These are phyloP conservation scores for Pseudomicrostroma phylloplanum DNA, from an alignment of 1,284 basidiomycete genomes.

Conservation along the genomic window DNA sequence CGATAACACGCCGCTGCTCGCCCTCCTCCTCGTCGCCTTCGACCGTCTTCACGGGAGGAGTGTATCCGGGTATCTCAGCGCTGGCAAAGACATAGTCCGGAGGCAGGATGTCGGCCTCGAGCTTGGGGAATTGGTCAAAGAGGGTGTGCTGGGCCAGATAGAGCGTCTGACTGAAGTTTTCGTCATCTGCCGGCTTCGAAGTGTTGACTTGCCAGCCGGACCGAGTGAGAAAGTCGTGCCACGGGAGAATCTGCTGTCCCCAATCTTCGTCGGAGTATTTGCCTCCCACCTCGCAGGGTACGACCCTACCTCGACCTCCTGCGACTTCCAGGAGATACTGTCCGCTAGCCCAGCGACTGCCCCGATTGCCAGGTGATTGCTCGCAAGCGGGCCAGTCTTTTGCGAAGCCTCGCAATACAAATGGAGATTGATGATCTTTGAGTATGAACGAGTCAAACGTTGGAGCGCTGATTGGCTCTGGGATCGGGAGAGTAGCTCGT, in stretches of 20 bases:
- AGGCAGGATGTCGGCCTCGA: constrained; percentile 67
- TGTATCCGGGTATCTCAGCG: constrained; percentile 58
- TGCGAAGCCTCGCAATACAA: constrained; percentile 63
- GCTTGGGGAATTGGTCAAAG: constrained; percentile 71
- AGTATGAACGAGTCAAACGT: neutral
- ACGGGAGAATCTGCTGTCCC: constrained; percentile 72
- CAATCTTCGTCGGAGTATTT: constrained; percentile 77
- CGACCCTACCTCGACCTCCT: constrained; percentile 63
- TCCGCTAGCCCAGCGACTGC: constrained; percentile 52
- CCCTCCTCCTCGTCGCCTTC: constrained; percentile 53
- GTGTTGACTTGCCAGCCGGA: constrained; percentile 54
- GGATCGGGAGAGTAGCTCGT: constrained; percentile 6
- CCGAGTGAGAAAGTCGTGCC: constrained; percentile 66
- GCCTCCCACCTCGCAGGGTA: constrained; percentile 81
- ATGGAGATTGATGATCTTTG: constrained; percentile 55
- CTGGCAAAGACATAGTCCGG: constrained; percentile 82
- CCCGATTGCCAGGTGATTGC: constrained; percentile 53
- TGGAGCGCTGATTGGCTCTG: neutral
- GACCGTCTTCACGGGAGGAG: constrained; percentile 55
- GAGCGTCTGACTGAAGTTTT: constrained; percentile 35
- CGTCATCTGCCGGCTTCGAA: constrained; percentile 14
- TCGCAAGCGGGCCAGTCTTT: constrained; percentile 65
- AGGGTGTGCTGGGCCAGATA: constrained; percentile 90
- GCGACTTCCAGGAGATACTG: constrained; percentile 19
- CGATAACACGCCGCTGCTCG: constrained; percentile 56